A percentile compares a stretch with the other conserved stretches of the same genome.
Evolutionary conservation across 495 filamentous ascomycete genomes (phyloP).

Genomic region (Aspergillus cavernicola): DNA sequence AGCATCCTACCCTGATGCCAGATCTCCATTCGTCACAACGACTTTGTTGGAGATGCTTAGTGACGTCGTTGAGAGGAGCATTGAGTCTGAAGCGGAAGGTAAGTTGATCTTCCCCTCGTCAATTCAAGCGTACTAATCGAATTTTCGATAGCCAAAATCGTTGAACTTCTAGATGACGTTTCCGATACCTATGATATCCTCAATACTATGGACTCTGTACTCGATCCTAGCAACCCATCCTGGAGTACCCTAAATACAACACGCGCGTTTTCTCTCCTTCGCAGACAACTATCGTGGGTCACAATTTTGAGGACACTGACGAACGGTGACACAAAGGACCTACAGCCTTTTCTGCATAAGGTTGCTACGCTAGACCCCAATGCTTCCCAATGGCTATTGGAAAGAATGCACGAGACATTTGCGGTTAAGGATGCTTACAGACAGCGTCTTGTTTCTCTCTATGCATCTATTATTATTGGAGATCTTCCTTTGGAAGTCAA

Average conservation of each 20-base stretch:
- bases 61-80: slow-evolving; percentile 33
- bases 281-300: slow-evolving; percentile 39
- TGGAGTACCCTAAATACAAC: slow-evolving; percentile 33
- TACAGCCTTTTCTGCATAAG: slow-evolving; percentile 23
- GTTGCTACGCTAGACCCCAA: slow-evolving; percentile 35
- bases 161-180: slow-evolving; percentile 21
- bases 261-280: slow-evolving; percentile 38
- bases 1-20: slow-evolving; percentile 24
- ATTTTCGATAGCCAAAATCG: slow-evolving; percentile 18
- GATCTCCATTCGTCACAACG: slow-evolving; percentile 40
- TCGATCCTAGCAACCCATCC: slow-evolving; percentile 27
- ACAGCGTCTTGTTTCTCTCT: slow-evolving; percentile 25
- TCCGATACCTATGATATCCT: slow-evolving; percentile 30
- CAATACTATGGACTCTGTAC: slow-evolving; percentile 24
- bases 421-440: slow-evolving; percentile 20
- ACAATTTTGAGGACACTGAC: slow-evolving; percentile 25
- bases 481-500: slow-evolving; percentile 28
- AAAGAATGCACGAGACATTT: slow-evolving; percentile 27
- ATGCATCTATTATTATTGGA: slow-evolving; percentile 30
- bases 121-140: neutral
- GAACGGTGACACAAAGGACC: slow-evolving; percentile 12
- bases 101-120: slow-evolving; percentile 3
- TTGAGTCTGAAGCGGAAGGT: slow-evolving; percentile 31
- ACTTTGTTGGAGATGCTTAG: slow-evolving; percentile 41
- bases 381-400: slow-evolving; percentile 38